Conservation (phyloP, 208 protist genomes). For the Trypanosoma lewisi region DNA sequence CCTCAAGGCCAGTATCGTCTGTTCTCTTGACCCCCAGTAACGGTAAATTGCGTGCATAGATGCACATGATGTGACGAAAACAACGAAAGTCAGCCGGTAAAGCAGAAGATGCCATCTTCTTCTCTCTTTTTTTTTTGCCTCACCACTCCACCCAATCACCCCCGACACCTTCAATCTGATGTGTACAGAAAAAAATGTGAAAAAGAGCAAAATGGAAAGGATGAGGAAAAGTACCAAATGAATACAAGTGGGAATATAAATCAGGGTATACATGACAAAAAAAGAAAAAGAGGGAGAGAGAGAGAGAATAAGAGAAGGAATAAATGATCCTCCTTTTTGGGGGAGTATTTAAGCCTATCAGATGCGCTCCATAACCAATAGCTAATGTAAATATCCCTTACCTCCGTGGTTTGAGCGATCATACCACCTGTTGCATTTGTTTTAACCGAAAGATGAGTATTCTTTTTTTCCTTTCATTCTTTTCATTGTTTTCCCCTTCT, state of each 20-base stretch:
- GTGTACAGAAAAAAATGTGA: background rate
- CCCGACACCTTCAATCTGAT: background rate
- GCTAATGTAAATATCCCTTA: background rate
- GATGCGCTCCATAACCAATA: background rate
- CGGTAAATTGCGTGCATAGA: slow-evolving; percentile 38
- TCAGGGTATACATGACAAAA: background rate
- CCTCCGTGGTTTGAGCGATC: slow-evolving; percentile 1
- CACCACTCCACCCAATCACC: too few relatives aligned
- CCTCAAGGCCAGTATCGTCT: background rate
- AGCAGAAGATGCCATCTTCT: slow-evolving; percentile 18
- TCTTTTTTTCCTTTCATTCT: background rate
- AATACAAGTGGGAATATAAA: background rate
- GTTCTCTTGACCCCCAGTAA: background rate
- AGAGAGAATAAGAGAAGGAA: slow-evolving; percentile 1
- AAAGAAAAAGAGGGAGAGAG: slow-evolving; percentile 4
- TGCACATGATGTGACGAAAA: slow-evolving; percentile 35
- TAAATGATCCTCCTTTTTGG: too few relatives aligned
- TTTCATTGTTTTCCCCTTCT: background rate
- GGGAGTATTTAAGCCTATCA: too few relatives aligned
- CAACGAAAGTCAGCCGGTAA: slow-evolving; percentile 37
- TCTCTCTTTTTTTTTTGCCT: background rate
- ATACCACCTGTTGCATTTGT: too few relatives aligned
- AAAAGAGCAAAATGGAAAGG: slow-evolving; percentile 14
- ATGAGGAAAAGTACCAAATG: background rate
- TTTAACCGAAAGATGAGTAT: background rate